A percentile compares a stretch with the other conserved stretches of the same genome.
Evolutionary conservation across 208 protist genomes (phyloP).

Genomic region (Leishmania tarentolae): DNA sequence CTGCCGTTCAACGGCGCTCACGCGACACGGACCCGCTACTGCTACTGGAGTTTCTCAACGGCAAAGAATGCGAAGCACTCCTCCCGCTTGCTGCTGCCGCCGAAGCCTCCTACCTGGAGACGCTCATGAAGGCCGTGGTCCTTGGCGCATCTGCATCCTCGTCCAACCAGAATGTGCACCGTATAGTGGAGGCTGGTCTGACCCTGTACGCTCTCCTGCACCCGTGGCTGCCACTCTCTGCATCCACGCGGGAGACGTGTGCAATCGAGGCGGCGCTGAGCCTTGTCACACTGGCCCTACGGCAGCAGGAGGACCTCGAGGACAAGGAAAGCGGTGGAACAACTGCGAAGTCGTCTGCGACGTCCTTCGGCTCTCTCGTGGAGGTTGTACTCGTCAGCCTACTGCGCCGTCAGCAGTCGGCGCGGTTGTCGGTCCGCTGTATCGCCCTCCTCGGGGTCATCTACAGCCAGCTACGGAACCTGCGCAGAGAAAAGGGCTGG

Average conservation of each 20-base stretch:
- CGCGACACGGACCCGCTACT: neutral
- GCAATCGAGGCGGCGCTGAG: slow-evolving; percentile 7
- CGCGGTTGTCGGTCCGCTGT: slow-evolving; percentile 7
- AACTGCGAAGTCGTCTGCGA: neutral
- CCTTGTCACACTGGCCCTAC: slow-evolving; percentile 3
- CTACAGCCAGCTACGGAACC: neutral
- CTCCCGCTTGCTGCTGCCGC: neutral
- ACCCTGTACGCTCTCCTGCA: slow-evolving; percentile 11
- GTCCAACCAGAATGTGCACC: neutral
- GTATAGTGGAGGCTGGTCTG: slow-evolving; percentile 8
- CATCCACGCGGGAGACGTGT: neutral
- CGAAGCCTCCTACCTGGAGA: neutral
- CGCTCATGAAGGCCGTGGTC: neutral
- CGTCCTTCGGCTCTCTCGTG: neutral
- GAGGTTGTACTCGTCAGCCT: neutral
- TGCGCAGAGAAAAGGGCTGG: too few relatives aligned
- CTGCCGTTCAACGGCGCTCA: slow-evolving; percentile 2
- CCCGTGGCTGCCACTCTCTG: slow-evolving; percentile 16
- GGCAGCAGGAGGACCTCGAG: neutral
- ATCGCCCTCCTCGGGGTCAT: slow-evolving; percentile 18
- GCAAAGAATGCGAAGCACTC: neutral
- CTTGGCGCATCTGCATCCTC: neutral
- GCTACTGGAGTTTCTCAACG: slow-evolving; percentile 8
- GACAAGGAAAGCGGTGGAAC: too few relatives aligned
- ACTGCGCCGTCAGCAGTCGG: slow-evolving; percentile 10